Base-by-base conservation (phyloP, 2,329 filamentous ascomycete species). In the Phaeoacremonium minimum region DNA sequence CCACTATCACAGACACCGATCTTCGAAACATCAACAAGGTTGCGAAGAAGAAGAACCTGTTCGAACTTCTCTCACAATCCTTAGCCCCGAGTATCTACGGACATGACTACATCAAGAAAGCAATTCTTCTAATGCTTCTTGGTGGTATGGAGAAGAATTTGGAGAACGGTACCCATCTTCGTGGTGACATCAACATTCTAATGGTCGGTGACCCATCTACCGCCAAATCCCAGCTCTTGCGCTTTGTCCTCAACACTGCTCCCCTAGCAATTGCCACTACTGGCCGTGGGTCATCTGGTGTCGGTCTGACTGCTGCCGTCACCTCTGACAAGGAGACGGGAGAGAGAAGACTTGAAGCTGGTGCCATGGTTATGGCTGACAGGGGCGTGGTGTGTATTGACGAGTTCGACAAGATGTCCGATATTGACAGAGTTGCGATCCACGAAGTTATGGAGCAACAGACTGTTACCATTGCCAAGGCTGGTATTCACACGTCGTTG, bases 401-500 rank as follows among this genome's bases (percentile, higher is more conserved):
- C 58, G 93, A 98, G 56, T 98, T 98, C 50, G 93, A 98, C 69
- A 98, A 98, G 64, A 98, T 98, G 93, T 96, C 89, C 39, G 93
- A 98, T 57, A 84, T 97, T 40, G 93, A 98, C 63, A 82, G 93
- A 57, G 93, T 98, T 4, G 93, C 93, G 32, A 98, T 98, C 50
- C 93, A 98, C 77, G 93, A 98, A 86, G 93, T 98, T 47, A 98
- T 98, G 93, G 93, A 98, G 66, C 93, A 98, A 67, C 93, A 98
- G 65, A 98, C 93, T 0, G 93, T 98, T 42, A 98, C 93, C 12
- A 98, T 98, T 53, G 93, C 93, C 35, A 98, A 98, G 67, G 93
- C 93, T 2, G 93, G 93, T 46, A 98, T 98, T 41, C 93, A 98
- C 63, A 98, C 93, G 0, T 95, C 90, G 4, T 72, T 98, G 42